Evolutionary conservation across 352 stramenopile genomes (phyloP), one percentile per base, ranked within the genome.

Genomic region (Pythium aristosporum): DNA sequence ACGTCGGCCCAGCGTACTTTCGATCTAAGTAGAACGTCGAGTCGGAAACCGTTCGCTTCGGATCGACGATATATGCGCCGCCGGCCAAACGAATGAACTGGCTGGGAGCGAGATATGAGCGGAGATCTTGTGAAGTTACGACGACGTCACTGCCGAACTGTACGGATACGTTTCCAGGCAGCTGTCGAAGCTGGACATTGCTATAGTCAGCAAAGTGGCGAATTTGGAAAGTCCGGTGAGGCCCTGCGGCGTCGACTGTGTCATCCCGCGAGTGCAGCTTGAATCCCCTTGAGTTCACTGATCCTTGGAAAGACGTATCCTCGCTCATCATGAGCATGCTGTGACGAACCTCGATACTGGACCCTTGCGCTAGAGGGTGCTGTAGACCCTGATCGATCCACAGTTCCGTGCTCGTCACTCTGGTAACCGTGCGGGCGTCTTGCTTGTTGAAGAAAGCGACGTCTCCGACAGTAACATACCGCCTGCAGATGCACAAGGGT

Each of bases 31-130:
- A 80, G 63, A 86, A 85, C 5, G 62, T 47, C 18, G 66, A 76
- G 6, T 68, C 15, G 3, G 69, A 75, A 25, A 77, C 55, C 16
- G 65, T 28, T 7, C 72, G 74, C 5, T 50, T 65, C 0, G 77
- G 73, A 44, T 82, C 74, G 20, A 88, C 71, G 28, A 88, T 62
- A 50, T 86, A 88, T 2, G 73, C 74, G 0, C 63, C 70, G 13
- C 79, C 79, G 50, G 75, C 76, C 36, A 88, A 58, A 7, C 76
- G 76, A 62, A 88, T 70, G 48, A 86, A 88, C 28, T 71, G 67
- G 50, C 68, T 80, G 0, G 49, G 65, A 1, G 54, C 37, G 6
- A 88, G 57, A 7, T 75, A 64, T 0, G 50, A 60, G 6, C 73
- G 72, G 32, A 88, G 71, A 58, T 86, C 73, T 8, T 73, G 47